phyloP scores from a whole-genome alignment of 1,284 basidiomycete genomes.

The Tilletia setariae region DNA sequence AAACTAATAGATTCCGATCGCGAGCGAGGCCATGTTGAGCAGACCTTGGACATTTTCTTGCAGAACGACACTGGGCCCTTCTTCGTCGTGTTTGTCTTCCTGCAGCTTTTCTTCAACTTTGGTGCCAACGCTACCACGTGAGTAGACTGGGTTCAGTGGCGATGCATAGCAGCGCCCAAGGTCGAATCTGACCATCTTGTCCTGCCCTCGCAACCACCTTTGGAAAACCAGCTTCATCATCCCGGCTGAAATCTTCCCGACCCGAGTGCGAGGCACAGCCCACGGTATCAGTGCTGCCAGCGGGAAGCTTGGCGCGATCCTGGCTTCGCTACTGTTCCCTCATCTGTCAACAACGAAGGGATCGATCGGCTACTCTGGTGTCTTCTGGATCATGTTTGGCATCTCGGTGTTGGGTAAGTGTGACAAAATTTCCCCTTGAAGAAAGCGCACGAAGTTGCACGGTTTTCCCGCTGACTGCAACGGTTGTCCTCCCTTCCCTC shows the following conservation, averaged over 20 bases:
- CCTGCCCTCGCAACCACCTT: too few species aligned
- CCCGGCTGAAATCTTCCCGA: slow-evolving; percentile 74
- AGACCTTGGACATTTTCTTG: too few species aligned
- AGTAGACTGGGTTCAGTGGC: too few species aligned
- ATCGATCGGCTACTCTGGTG: slow-evolving; percentile 29
- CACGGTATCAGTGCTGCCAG: slow-evolving; percentile 57
- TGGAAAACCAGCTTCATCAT: slow-evolving; percentile 61
- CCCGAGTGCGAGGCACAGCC: slow-evolving; percentile 62
- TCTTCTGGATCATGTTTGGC: slow-evolving; percentile 51
- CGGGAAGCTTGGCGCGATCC: slow-evolving; percentile 59
- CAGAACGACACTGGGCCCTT: slow-evolving; percentile 62
- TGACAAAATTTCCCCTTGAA: background rate
- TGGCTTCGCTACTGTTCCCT: slow-evolving; percentile 53
- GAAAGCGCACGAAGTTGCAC: too few species aligned
- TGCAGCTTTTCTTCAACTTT: slow-evolving; percentile 57
- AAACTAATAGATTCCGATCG: too few species aligned
- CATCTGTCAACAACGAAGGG: background rate
- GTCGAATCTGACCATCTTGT: too few species aligned
- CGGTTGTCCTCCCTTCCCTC: too few species aligned
- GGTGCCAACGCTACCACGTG: slow-evolving; percentile 75
- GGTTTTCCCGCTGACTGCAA: too few species aligned
- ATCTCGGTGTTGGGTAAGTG: slow-evolving; percentile 34
- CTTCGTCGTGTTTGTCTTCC: slow-evolving; percentile 72
- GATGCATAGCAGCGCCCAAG: too few species aligned
- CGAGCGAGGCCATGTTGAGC: too few species aligned